phyloP scores from a whole-genome alignment of 1,139 yeast genomes.

The Scheffersomyces illinoinensis region DNA sequence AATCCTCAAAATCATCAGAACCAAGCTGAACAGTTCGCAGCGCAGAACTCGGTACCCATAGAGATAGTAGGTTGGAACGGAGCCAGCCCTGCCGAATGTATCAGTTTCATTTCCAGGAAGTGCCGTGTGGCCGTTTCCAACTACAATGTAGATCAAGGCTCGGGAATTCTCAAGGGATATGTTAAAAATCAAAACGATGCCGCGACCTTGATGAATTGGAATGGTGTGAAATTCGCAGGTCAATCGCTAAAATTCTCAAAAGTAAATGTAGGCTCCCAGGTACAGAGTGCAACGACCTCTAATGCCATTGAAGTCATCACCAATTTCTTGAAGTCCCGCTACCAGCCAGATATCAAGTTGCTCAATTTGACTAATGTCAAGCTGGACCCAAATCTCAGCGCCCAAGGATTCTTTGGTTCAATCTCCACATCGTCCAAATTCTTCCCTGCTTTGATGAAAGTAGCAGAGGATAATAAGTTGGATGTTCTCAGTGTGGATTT shows the following conservation, averaged over 20 bases:
- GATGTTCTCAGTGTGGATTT: conserved; percentile 75
- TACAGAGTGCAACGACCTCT: conserved; percentile 10
- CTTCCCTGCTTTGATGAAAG: conserved; percentile 88
- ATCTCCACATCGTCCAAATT: conserved; percentile 68
- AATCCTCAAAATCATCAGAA: conserved; percentile 18
- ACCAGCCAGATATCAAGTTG: conserved; percentile 62
- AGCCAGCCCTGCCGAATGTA: conserved; percentile 66
- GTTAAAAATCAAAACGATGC: conserved; percentile 61
- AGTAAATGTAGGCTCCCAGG: conserved; percentile 16
- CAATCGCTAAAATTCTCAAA: conserved; percentile 57
- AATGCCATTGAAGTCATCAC: conserved; percentile 64
- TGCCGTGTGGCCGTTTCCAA: conserved; percentile 57
- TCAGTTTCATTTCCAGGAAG: conserved; percentile 69
- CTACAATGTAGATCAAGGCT: conserved; percentile 37
- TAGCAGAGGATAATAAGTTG: conserved; percentile 59
- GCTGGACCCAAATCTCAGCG: conserved; percentile 60
- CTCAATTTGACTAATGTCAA: conserved; percentile 70
- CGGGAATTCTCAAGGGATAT: conserved; percentile 57
- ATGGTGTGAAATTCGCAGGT: conserved; percentile 84
- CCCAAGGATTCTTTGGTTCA: conserved; percentile 66
- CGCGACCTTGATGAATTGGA: conserved; percentile 56
- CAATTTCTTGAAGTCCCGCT: conserved; percentile 63
- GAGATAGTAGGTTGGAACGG: conserved; percentile 85
- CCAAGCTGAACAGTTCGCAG: conserved; percentile 29
- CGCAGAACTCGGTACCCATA: conserved; percentile 45